A percentile compares a stretch with the other conserved stretches of the same genome.
phyloP scores from a whole-genome alignment of 2,329 filamentous ascomycete species.

The Pseudogymnoascus pannorum region DNA sequence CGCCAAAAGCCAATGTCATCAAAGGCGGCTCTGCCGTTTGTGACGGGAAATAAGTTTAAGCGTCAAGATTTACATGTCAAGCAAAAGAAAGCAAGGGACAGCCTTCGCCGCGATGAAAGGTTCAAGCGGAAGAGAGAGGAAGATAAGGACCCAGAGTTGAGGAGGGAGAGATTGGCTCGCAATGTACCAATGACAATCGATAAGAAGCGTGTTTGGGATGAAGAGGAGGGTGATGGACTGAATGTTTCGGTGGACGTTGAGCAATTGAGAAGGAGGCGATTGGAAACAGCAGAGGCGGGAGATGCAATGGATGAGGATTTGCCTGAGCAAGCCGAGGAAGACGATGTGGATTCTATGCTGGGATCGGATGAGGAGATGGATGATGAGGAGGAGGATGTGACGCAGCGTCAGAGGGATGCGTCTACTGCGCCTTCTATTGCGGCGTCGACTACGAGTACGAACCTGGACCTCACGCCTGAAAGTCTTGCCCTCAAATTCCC shows the following conservation, averaged over 20 bases:
- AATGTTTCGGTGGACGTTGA: constrained; percentile 49
- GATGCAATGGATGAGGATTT: constrained; percentile 36
- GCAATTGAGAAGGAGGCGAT: constrained; percentile 48
- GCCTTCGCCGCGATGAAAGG: constrained; percentile 66
- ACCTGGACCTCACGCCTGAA: constrained; percentile 55
- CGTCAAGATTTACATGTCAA: constrained; percentile 72
- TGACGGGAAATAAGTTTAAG: constrained; percentile 69
- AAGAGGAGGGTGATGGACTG: constrained; percentile 56
- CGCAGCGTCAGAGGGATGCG: constrained; percentile 29
- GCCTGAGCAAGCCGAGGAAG: constrained; percentile 42
- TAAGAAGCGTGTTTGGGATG: constrained; percentile 84
- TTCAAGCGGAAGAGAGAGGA: constrained; percentile 79
- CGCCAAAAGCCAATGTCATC: constrained; percentile 35
- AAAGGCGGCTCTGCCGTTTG: constrained; percentile 42
- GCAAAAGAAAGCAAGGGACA: constrained; percentile 69
- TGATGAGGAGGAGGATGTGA: constrained; percentile 30
- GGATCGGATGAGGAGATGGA: constrained; percentile 45
- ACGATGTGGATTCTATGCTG: constrained; percentile 73
- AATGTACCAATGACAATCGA: constrained; percentile 81
- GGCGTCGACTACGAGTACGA: constrained; percentile 55
- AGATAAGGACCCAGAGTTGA: constrained; percentile 69
- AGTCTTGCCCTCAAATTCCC: constrained; percentile 56
- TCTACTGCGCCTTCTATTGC: constrained; percentile 38
- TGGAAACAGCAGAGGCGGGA: constrained; percentile 42
- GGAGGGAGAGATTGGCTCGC: constrained; percentile 62